Evolutionary conservation across 1,284 basidiomycete species (phyloP).

Genomic region (Chalciporus sp.): DNA sequence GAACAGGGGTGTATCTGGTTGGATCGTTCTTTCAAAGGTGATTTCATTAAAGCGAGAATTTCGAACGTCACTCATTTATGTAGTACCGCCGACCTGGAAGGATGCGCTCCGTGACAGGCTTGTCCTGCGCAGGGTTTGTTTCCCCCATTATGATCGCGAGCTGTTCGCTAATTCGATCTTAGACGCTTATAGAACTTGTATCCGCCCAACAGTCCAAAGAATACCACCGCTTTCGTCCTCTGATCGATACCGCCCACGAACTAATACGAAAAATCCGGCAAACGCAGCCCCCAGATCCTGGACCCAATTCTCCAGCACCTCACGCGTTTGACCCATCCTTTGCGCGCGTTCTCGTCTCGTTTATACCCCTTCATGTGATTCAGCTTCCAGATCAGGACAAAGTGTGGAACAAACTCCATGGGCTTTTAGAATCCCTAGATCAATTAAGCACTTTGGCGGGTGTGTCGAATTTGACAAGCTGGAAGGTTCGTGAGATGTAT

Average conservation of each 20-base stretch:
- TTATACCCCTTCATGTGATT: constrained; percentile 71
- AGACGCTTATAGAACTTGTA: constrained; percentile 51
- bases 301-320: constrained; percentile 49
- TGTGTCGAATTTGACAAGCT: constrained; percentile 50
- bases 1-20: constrained; percentile 63
- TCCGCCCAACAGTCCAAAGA: constrained; percentile 34
- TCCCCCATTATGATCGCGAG: not conserved
- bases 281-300: constrained; percentile 36
- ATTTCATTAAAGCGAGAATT: not conserved
- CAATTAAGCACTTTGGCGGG: constrained; percentile 52
- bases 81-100: constrained; percentile 47
- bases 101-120: constrained; percentile 56
- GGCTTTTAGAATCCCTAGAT: constrained; percentile 58
- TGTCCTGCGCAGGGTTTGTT: constrained; percentile 56
- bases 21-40: constrained; percentile 45
- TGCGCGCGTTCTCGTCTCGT: constrained; percentile 68
- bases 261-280: constrained; percentile 23
- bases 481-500: constrained; percentile 53
- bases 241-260: constrained; percentile 24
- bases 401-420: constrained; percentile 55
- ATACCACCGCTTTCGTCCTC: constrained; percentile 20
- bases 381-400: constrained; percentile 50
- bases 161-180: constrained; percentile 4
- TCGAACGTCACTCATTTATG: constrained; percentile 6
- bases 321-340: constrained; percentile 73